Conservation (phyloP, 371 early-diverging fungal species). For the Thermomucor indicae-seudaticae region DNA sequence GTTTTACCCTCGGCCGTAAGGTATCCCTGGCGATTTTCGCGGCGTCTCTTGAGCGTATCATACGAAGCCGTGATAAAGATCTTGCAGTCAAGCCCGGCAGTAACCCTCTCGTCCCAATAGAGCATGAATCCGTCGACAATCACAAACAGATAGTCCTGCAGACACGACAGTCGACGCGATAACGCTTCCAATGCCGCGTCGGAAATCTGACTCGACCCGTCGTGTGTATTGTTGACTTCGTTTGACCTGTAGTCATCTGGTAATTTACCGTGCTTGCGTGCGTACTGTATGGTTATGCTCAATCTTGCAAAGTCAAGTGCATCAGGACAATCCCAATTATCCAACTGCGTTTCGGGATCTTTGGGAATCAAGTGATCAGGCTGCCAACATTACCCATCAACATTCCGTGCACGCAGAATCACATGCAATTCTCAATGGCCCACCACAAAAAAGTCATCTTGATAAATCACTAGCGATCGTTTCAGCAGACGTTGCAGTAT, state of each 20-base stretch:
- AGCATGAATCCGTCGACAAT: conserved; percentile 87
- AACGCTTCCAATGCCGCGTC: not conserved
- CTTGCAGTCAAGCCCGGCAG: conserved; percentile 47
- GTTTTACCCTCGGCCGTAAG: conserved; percentile 68
- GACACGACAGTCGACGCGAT: not conserved
- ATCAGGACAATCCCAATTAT: conserved; percentile 87
- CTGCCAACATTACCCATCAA: too few species aligned
- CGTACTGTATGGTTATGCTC: conserved; percentile 29
- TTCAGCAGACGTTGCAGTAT: conserved; percentile 56
- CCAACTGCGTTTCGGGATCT: conserved; percentile 53
- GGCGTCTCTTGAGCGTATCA: conserved; percentile 57
- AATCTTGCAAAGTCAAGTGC: conserved; percentile 64
- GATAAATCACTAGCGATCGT: conserved; percentile 64
- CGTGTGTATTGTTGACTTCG: conserved; percentile 49
- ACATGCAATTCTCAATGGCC: not conserved
- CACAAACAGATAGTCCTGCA: conserved; percentile 32
- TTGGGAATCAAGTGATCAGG: conserved; percentile 65
- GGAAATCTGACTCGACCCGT: conserved; percentile 20
- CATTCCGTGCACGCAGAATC: not conserved
- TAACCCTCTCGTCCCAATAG: conserved; percentile 41
- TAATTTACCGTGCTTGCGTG: conserved; percentile 33
- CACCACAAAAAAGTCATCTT: conserved; percentile 83
- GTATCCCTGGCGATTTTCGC: conserved; percentile 70
- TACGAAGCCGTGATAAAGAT: conserved; percentile 61
- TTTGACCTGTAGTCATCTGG: conserved; percentile 39